phyloP scores from a whole-genome alignment of 768 basidiomycete genomes.

The Lactarius trivialis region DNA sequence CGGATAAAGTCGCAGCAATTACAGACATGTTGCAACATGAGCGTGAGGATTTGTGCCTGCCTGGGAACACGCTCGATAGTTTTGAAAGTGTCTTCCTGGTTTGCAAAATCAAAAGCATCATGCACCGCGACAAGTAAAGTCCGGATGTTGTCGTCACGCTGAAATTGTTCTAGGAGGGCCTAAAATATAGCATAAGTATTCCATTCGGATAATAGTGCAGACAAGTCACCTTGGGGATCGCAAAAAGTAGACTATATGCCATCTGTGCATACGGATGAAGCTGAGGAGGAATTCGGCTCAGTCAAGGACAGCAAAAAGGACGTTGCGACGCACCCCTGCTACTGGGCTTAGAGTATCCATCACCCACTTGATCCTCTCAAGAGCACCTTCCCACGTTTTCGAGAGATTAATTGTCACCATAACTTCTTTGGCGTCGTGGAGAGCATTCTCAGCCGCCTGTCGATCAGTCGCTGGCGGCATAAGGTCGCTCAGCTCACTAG shows the following conservation, averaged over 20 bases:
- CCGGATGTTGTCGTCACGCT: neutral
- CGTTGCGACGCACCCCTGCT: neutral
- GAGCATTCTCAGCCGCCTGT: neutral
- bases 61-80: neutral
- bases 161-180: neutral
- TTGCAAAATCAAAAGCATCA: neutral
- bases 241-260: neutral
- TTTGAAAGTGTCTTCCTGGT: neutral
- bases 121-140: neutral
- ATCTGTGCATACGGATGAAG: neutral
- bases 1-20: neutral
- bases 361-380: neutral
- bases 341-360: neutral
- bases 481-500: too few species aligned
- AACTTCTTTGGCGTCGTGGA: neutral
- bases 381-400: neutral
- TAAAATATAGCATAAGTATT: neutral
- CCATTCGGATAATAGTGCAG: neutral
- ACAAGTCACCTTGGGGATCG: neutral
- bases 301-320: neutral
- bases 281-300: neutral
- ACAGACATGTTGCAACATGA: too few species aligned
- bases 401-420: neutral
- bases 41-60: neutral
- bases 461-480: too few species aligned